A percentile compares a stretch with the other conserved stretches of the same genome.
Evolutionary conservation across 2,329 filamentous ascomycete genomes (phyloP).

Genomic region (Monosporascus sp.): DNA sequence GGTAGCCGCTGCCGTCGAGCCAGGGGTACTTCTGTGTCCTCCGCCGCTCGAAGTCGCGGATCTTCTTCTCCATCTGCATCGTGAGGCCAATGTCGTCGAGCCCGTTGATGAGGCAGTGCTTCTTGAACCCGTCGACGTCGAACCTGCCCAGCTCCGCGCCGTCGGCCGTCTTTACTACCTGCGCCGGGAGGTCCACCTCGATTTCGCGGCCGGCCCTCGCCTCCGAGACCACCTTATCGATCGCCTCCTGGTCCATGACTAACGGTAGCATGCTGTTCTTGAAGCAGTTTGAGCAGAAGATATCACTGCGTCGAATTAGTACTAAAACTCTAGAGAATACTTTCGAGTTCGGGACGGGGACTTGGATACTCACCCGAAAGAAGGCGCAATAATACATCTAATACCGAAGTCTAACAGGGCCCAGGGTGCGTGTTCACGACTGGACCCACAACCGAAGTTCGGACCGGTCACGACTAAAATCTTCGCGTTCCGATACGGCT

Average conservation of each 20-base stretch:
- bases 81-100: slow-evolving; percentile 95
- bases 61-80: slow-evolving; percentile 87
- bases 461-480: slow-evolving; percentile 86
- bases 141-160: slow-evolving; percentile 74
- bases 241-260: slow-evolving; percentile 59
- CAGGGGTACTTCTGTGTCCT: slow-evolving; percentile 77
- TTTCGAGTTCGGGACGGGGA: too few relatives aligned
- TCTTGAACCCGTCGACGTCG: slow-evolving; percentile 87
- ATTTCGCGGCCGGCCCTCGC: slow-evolving; percentile 76
- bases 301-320: slow-evolving; percentile 46
- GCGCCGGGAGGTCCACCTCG: slow-evolving; percentile 82
- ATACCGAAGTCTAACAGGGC: slow-evolving; percentile 95
- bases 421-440: slow-evolving; percentile 95
- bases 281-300: slow-evolving; percentile 99
- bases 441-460: slow-evolving; percentile 94
- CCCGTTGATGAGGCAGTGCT: slow-evolving; percentile 89
- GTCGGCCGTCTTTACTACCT: slow-evolving; percentile 69
- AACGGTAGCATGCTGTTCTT: slow-evolving; percentile 99
- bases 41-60: slow-evolving; percentile 72
- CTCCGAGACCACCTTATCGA: slow-evolving; percentile 69
- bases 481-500: slow-evolving; percentile 77
- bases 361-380: slow-evolving; percentile 36
- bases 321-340: too few relatives aligned
- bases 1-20: slow-evolving; percentile 82
- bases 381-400: slow-evolving; percentile 85